A percentile compares a stretch with the other conserved stretches of the same genome.
These are phyloP conservation scores for Triadica sebifera DNA, from an alignment of 345 rosid species.

Conservation along the genomic window DNA sequence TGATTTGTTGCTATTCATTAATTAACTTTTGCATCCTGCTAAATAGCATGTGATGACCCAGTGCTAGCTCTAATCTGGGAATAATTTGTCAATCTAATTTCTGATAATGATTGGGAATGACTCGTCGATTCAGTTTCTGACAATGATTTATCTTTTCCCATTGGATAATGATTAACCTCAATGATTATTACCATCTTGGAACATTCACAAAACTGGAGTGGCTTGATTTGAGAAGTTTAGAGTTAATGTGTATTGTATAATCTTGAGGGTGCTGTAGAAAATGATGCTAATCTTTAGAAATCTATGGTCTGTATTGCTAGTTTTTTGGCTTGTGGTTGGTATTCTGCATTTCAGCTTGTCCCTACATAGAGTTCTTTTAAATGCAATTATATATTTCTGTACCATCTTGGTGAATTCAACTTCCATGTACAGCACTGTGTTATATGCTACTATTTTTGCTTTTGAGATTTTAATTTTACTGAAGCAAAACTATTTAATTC, in stretches of 20 bases:
- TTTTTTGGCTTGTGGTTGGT: background rate
- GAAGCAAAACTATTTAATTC: background rate
- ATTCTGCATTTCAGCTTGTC: too few species aligned
- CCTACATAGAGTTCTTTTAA: too few species aligned
- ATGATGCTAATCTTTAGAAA: background rate
- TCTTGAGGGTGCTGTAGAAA: background rate
- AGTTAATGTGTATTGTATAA: background rate
- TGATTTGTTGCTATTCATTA: background rate
- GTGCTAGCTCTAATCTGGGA: background rate
- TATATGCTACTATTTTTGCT: background rate
- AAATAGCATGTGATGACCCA: background rate
- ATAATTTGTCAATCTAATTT: background rate
- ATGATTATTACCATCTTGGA: background rate
- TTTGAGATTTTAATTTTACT: background rate
- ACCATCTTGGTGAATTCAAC: background rate
- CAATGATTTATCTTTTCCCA: background rate
- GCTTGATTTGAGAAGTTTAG: background rate
- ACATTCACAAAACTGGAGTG: background rate
- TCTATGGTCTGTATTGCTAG: background rate
- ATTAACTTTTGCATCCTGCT: background rate
- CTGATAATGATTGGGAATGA: background rate
- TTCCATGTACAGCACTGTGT: background rate
- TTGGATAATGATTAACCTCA: background rate
- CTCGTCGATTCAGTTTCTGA: background rate
- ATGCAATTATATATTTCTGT: background rate